Percentiles rank a stretch among this genome's conserved stretches.
These are phyloP conservation scores for Cardamine chenopodiifolia DNA, from an alignment of 345 rosid genomes.

Conservation along the genomic window DNA sequence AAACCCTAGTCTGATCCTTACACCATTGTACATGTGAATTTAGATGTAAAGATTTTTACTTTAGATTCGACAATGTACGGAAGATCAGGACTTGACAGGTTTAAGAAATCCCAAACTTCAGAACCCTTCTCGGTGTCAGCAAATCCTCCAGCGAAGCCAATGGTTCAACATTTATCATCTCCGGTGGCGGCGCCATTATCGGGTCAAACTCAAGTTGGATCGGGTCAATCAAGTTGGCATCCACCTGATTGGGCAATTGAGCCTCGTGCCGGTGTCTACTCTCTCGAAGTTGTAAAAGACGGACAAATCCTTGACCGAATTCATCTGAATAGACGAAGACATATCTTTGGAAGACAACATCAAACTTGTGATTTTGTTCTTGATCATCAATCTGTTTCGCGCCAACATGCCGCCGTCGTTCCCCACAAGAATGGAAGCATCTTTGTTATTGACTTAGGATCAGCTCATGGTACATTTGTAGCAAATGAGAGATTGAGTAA, in stretches of 20 bases:
- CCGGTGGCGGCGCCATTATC: constrained; percentile 50
- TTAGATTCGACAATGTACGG: constrained; percentile 66
- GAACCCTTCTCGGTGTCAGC: constrained; percentile 79
- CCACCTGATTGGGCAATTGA: constrained; percentile 95
- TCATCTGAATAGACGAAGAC: constrained; percentile 70
- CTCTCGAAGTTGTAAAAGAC: constrained; percentile 87
- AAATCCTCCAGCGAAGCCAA: constrained; percentile 55
- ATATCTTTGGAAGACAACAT: constrained; percentile 86
- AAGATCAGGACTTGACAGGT: constrained; percentile 86
- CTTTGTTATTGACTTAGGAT: constrained; percentile 82
- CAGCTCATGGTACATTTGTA: constrained; percentile 92
- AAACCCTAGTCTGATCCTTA: constrained; percentile 30
- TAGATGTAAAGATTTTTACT: neutral
- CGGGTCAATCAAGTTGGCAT: constrained; percentile 81
- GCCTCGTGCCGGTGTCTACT: constrained; percentile 82
- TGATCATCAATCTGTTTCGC: constrained; percentile 43
- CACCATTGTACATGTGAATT: neutral
- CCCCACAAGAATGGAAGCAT: constrained; percentile 51
- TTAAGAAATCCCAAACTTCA: constrained; percentile 82
- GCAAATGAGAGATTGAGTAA: constrained; percentile 84
- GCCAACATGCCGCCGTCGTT: constrained; percentile 87
- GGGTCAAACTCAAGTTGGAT: constrained; percentile 61
- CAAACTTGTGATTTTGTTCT: constrained; percentile 89
- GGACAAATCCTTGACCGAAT: constrained; percentile 81
- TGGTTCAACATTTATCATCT: constrained; percentile 32